Base-by-base conservation (phyloP, 1,139 yeast genomes). In the Entelexis sorbosivorans region DNA sequence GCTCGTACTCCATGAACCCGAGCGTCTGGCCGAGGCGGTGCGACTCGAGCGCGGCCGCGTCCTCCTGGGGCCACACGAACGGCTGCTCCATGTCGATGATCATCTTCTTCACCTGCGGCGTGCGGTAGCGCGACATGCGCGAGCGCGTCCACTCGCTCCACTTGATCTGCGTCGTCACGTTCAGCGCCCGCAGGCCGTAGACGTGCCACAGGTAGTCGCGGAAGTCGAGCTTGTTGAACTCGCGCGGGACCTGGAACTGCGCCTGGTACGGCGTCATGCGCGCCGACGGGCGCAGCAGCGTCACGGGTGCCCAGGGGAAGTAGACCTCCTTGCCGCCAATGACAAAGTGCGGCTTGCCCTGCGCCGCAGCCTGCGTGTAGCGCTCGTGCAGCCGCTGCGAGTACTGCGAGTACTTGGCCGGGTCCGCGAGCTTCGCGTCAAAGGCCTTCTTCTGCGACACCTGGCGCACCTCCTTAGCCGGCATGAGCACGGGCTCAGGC, bases 181-280 rank as follows among this genome's bases (percentile, higher is more conserved):
- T 86, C 65, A 87, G 74, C 0, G 94, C 96, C 62, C 96, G 75
- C 59, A 89, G 73, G 2, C 95, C 95, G 63, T 89, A 89, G 5
- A 89, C 73, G 63, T 88, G 80, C 78, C 82, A 89, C 59, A 89
- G 73, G 64, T 89, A 89, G 70, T 89, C 97, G 67, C 96, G 76
- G 60, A 89, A 74, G 64, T 88, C 96, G 70, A 88, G 73, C 67
- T 87, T 87, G 71, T 89, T 89, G 74, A 88, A 87, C 55, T 85
- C 78, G 64, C 86, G 79, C 24, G 97, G 96, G 32, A 89, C 96
- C 59, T 85, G 78, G 65, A 89, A 89, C 67, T 87, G 88, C 48
- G 96, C 96, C 67, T 88, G 96, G 69, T 82, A 87, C 49, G 97
- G 97, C 0, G 96, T 85, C 68, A 86, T 95, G 64, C 86, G 86